A percentile compares a stretch with the other conserved stretches of the same genome.
These are phyloP conservation scores for Aspergillus ustus DNA, from an alignment of 2,329 filamentous ascomycete species.

Conservation along the genomic window DNA sequence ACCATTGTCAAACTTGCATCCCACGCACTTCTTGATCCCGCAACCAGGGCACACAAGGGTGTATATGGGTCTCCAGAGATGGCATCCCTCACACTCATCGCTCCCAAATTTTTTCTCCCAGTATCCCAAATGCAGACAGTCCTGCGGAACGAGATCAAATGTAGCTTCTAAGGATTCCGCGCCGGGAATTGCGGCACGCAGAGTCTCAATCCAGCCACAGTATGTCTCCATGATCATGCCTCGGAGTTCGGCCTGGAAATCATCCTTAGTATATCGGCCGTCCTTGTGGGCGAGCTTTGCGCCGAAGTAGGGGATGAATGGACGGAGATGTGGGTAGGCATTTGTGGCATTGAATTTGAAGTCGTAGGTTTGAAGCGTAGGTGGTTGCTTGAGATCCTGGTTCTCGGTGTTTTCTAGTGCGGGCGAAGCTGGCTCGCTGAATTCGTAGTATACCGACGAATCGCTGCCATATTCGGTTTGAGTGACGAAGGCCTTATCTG, in stretches of 20 bases:
- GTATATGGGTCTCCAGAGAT: conserved; percentile 35
- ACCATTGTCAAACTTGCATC: conserved; percentile 34
- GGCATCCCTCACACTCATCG: conserved; percentile 32
- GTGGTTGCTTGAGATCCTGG: not conserved
- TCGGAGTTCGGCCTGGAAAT: conserved; percentile 31
- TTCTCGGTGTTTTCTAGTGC: not conserved
- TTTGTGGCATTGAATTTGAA: conserved; percentile 3
- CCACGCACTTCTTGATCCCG: conserved; percentile 33
- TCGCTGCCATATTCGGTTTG: not conserved
- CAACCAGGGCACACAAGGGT: conserved; percentile 35
- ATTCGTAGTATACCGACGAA: conserved; percentile 17
- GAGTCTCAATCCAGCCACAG: conserved; percentile 30
- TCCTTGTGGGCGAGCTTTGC: conserved; percentile 29
- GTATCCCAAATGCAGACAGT: conserved; percentile 33
- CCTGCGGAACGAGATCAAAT: not conserved
- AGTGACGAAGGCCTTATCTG: not conserved
- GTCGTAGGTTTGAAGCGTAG: not conserved
- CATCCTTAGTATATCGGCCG: conserved; percentile 28
- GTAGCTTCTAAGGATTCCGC: conserved; percentile 12
- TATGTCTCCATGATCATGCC: conserved; percentile 36
- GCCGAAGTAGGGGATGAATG: conserved; percentile 32
- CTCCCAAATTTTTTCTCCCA: conserved; percentile 33
- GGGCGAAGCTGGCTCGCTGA: conserved; percentile 8
- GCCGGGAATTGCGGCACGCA: conserved; percentile 25
- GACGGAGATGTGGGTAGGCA: conserved; percentile 13